Conservation (phyloP, 2,329 filamentous ascomycete species). For the Alternaria conjuncta region DNA sequence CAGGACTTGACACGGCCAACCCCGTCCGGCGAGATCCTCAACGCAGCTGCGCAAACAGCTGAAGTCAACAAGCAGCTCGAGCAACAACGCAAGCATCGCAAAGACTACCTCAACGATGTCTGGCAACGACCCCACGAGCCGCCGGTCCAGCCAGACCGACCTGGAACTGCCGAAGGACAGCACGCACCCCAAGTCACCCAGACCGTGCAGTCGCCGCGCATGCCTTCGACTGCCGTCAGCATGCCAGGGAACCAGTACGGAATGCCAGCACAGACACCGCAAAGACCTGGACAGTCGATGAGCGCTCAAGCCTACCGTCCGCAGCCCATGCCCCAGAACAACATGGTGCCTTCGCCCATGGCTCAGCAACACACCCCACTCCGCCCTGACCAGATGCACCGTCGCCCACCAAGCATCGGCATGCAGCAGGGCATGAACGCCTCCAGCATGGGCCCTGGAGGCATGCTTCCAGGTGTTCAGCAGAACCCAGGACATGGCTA, state of each 20-base stretch:
- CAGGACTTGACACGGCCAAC: conserved; percentile 83
- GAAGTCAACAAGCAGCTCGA: conserved; percentile 89
- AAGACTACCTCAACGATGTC: conserved; percentile 78
- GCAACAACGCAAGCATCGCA: conserved; percentile 78
- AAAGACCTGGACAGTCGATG: conserved; percentile 69
- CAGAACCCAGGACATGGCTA: conserved; percentile 55
- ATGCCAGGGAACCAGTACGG: conserved; percentile 63
- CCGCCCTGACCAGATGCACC: conserved; percentile 68
- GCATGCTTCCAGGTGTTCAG: conserved; percentile 50
- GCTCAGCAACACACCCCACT: conserved; percentile 70
- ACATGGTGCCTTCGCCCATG: conserved; percentile 75
- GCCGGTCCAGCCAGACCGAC: conserved; percentile 60
- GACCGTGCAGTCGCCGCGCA: conserved; percentile 57
- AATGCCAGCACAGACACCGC: conserved; percentile 62
- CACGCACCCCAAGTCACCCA: conserved; percentile 51
- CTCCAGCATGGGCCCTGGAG: conserved; percentile 44
- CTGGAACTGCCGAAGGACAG: conserved; percentile 48
- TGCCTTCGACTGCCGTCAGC: conserved; percentile 65
- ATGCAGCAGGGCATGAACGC: conserved; percentile 18
- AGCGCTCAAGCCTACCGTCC: conserved; percentile 71
- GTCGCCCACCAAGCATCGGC: conserved; percentile 65
- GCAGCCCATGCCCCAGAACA: conserved; percentile 72
- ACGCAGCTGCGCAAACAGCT: conserved; percentile 85
- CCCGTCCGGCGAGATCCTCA: conserved; percentile 77
- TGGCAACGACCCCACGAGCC: conserved; percentile 87